These are phyloP conservation scores for Umbelopsis sp. DNA, from an alignment of 192 early-diverging fungal species.

Conservation along the genomic window DNA sequence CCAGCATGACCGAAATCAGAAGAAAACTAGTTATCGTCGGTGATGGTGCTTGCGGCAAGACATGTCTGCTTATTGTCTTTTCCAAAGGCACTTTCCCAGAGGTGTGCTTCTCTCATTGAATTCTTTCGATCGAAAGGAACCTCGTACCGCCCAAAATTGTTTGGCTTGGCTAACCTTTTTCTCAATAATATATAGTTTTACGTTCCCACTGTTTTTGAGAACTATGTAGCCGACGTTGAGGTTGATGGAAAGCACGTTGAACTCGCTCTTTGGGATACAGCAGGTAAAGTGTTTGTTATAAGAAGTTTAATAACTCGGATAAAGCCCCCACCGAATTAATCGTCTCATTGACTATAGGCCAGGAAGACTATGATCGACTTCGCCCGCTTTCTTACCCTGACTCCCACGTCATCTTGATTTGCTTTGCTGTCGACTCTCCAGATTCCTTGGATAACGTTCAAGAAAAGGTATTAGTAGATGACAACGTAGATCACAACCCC, in stretches of 20 bases:
- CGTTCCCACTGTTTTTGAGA: constrained; percentile 78
- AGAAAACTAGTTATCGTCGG: constrained; percentile 48
- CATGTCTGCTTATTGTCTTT: constrained; percentile 74
- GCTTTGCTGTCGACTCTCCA: constrained; percentile 85
- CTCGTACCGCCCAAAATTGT: background rate
- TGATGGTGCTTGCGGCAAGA: constrained; percentile 85
- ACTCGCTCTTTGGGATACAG: constrained; percentile 78
- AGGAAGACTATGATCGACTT: constrained; percentile 62
- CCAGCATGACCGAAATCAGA: constrained; percentile 26
- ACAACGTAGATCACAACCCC: background rate
- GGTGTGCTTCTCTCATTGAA: constrained; percentile 50
- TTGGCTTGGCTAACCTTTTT: background rate
- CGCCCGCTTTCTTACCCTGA: constrained; percentile 91
- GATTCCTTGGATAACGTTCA: constrained; percentile 82
- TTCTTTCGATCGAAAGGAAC: background rate
- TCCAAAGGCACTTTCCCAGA: constrained; percentile 80
- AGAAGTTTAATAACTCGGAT: background rate
- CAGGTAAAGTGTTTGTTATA: constrained; percentile 50
- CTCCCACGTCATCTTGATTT: constrained; percentile 91
- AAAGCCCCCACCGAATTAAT: background rate
- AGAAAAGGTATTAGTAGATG: constrained; percentile 50
- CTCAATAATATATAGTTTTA: constrained; percentile 50
- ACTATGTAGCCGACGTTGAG: constrained; percentile 71
- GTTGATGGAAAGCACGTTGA: constrained; percentile 71
- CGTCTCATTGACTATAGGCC: constrained; percentile 14